Evolutionary conservation across 2,329 filamentous ascomycete genomes (phyloP).

Genomic region (Lachnellula arida): DNA sequence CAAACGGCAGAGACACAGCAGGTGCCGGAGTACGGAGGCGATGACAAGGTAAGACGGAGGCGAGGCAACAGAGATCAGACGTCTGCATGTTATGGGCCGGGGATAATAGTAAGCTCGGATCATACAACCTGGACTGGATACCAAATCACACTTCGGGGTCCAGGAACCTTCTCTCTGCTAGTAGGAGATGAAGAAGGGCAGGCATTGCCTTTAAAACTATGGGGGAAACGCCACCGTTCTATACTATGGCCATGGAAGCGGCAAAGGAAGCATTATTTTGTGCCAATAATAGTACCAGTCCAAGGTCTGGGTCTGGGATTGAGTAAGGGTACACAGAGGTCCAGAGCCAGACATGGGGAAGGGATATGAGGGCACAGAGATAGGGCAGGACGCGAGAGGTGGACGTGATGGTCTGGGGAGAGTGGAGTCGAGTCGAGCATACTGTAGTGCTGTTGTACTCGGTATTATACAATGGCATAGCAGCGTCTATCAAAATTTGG

Average conservation of each 20-base stretch:
- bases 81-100: constrained; percentile 9
- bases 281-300: background rate
- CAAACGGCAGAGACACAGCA: constrained; percentile 18
- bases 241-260: background rate
- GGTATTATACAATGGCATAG: background rate
- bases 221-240: constrained; percentile 10
- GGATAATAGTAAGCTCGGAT: constrained; percentile 17
- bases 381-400: constrained; percentile 1
- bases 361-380: background rate
- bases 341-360: background rate
- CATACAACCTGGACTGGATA: constrained; percentile 14
- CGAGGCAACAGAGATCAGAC: constrained; percentile 8
- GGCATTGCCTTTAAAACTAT: constrained; percentile 11
- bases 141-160: constrained; percentile 11
- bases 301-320: background rate
- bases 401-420: background rate
- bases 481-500: constrained; percentile 12
- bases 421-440: constrained; percentile 2
- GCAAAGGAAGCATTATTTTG: constrained; percentile 8
- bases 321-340: background rate
- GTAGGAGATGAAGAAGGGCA: background rate
- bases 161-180: background rate
- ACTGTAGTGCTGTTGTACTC: background rate
- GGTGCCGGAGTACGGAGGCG: constrained; percentile 17
- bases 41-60: constrained; percentile 5